Evolutionary conservation across 305 asterid species (phyloP).

Genomic region (Galium porrigens): DNA sequence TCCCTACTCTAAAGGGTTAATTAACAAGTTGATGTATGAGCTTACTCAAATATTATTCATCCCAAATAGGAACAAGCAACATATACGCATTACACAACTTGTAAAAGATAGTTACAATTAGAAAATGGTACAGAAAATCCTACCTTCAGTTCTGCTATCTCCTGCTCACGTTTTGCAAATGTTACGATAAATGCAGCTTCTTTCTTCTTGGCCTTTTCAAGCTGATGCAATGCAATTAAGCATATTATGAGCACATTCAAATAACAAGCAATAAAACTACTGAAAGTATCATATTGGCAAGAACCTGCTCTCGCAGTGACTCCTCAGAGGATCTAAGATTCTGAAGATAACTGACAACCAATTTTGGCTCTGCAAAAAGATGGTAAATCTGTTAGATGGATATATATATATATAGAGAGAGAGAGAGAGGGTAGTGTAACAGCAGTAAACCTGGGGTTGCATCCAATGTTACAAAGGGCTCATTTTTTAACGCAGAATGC

Average conservation of each 20-base stretch:
- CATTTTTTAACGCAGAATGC: conserved; percentile 76
- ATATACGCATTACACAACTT: neutral
- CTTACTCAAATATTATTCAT: neutral
- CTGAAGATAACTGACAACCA: conserved; percentile 61
- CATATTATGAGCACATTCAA: conserved; percentile 9
- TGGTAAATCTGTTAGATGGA: neutral
- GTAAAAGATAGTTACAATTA: neutral
- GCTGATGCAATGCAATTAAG: conserved; percentile 28
- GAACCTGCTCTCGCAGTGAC: conserved; percentile 78
- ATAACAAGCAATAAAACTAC: conserved; percentile 8
- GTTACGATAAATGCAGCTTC: conserved; percentile 95
- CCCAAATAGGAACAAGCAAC: neutral
- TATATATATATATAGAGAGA: neutral
- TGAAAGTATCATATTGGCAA: conserved; percentile 12
- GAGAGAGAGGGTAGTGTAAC: neutral
- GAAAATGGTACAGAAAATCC: conserved; percentile 5
- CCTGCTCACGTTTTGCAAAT: conserved; percentile 94
- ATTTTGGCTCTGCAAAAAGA: conserved; percentile 47
- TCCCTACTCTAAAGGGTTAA: neutral
- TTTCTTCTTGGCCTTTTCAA: conserved; percentile 83
- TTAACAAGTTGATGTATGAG: neutral
- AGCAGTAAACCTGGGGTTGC: conserved; percentile 52
- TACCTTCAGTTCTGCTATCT: conserved; percentile 95
- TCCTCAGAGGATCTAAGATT: conserved; percentile 76
- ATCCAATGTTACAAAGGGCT: conserved; percentile 49